These are phyloP conservation scores for Ophiostoma australiae DNA, from an alignment of 2,329 filamentous ascomycete genomes.

Conservation along the genomic window DNA sequence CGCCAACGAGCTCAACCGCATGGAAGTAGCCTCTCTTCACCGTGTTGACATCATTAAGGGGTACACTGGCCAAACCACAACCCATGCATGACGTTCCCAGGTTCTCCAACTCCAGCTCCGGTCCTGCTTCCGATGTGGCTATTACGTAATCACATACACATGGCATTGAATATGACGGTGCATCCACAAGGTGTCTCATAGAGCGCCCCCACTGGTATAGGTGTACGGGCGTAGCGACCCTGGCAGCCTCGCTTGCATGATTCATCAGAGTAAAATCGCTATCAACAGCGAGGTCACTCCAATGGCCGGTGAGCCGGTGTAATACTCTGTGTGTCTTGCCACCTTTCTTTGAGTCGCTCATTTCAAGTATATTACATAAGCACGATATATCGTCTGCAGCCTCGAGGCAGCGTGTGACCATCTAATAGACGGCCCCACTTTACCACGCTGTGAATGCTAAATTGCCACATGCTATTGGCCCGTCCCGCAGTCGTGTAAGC, in stretches of 20 bases:
- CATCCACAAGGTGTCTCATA: background rate
- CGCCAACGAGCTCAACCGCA: background rate
- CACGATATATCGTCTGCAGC: background rate
- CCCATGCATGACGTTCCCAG: background rate
- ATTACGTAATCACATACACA: background rate
- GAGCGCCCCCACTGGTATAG: background rate
- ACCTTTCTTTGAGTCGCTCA: no score
- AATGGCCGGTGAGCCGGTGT: no score
- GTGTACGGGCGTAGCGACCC: no score
- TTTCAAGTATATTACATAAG: background rate
- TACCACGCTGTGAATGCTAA: background rate
- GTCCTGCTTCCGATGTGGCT: background rate
- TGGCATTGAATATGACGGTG: background rate
- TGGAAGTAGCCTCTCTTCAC: background rate
- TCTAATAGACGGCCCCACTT: background rate
- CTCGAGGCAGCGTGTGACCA: background rate
- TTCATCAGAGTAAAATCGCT: background rate
- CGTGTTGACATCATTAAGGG: background rate
- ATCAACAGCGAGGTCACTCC: no score
- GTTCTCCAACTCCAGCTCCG: background rate
- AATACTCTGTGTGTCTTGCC: no score
- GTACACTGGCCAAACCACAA: background rate
- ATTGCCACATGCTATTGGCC: slow-evolving; percentile 22
- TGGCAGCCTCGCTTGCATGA: background rate
- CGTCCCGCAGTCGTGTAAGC: slow-evolving; percentile 22